phyloP scores from a whole-genome alignment of 2,329 filamentous ascomycete genomes.

The Tolypocladium guangdongense region DNA sequence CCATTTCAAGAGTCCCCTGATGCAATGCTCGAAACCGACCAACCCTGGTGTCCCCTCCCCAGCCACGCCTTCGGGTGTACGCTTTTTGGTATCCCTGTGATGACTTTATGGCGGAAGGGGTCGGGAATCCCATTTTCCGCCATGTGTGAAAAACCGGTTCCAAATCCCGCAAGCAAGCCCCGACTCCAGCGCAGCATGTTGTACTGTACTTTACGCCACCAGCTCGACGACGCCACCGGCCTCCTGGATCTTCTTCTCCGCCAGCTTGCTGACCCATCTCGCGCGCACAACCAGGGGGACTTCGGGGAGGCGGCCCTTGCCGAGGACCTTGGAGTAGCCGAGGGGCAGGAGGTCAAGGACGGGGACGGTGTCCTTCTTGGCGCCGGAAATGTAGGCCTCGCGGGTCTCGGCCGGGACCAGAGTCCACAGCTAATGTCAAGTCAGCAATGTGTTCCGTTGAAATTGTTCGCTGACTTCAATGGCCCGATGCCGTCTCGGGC shows the following conservation, averaged over 20 bases:
- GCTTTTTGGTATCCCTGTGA: no score
- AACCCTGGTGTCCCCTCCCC: constrained; percentile 17
- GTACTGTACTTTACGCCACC: constrained; percentile 55
- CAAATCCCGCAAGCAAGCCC: constrained; percentile 4
- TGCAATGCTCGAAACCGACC: constrained; percentile 32
- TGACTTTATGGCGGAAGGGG: no score
- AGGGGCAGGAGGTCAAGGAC: constrained; percentile 95
- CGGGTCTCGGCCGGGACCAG: constrained; percentile 89
- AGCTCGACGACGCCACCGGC: constrained; percentile 93
- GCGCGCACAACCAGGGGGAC: constrained; percentile 91
- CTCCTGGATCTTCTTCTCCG: constrained; percentile 98
- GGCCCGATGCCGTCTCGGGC: not conserved
- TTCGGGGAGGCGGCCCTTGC: constrained; percentile 91
- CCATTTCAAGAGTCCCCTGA: constrained; percentile 27
- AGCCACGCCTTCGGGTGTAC: constrained; percentile 5
- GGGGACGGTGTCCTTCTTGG: constrained; percentile 82
- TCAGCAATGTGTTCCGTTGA: constrained; percentile 12
- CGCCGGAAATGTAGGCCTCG: constrained; percentile 75
- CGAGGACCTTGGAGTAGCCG: constrained; percentile 97
- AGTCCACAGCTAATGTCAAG: constrained; percentile 66
- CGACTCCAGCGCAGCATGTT: not conserved
- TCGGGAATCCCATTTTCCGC: constrained; percentile 6
- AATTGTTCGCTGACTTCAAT: not conserved
- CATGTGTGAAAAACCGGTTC: constrained; percentile 6
- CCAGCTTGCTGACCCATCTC: constrained; percentile 89